A percentile compares a stretch with the other conserved stretches of the same genome.
Evolutionary conservation across 768 basidiomycete species (phyloP).

Genomic region (Agrocybe praecox): DNA sequence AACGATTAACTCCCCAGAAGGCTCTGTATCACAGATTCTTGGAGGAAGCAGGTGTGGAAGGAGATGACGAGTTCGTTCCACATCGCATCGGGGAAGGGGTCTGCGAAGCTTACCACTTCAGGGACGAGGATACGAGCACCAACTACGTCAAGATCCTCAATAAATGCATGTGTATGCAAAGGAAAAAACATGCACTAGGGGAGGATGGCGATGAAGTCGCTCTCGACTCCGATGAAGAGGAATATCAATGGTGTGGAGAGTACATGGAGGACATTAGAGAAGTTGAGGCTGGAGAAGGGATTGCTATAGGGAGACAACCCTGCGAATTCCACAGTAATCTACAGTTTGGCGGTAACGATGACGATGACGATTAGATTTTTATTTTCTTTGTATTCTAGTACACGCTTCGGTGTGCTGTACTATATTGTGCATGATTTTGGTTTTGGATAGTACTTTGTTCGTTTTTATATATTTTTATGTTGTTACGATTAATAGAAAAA

Average conservation of each 20-base stretch:
- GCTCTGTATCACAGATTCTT: constrained; percentile 86
- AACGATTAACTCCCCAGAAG: constrained; percentile 73
- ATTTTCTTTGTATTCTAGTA: not conserved
- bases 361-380: not conserved
- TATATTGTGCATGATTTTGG: too few relatives aligned
- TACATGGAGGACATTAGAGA: constrained; percentile 28
- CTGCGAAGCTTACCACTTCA: constrained; percentile 63
- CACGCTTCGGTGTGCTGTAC: not conserved
- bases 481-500: too few relatives aligned
- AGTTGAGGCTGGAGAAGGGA: constrained; percentile 47
- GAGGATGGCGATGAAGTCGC: constrained; percentile 23
- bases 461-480: too few relatives aligned
- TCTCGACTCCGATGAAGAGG: constrained; percentile 22
- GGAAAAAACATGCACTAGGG: constrained; percentile 4
- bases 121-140: constrained; percentile 42
- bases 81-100: constrained; percentile 69
- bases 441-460: too few relatives aligned
- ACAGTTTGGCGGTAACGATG: not conserved
- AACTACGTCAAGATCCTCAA: constrained; percentile 42
- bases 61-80: constrained; percentile 71
- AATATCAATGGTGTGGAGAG: constrained; percentile 17
- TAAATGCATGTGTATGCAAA: constrained; percentile 31
- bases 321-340: constrained; percentile 60
- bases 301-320: constrained; percentile 60
- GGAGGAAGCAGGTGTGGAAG: constrained; percentile 35